A percentile compares a stretch with the other conserved stretches of the same genome.
Evolutionary conservation across 2,329 filamentous ascomycete species (phyloP).

Genomic region (Cladosporium colombiae): DNA sequence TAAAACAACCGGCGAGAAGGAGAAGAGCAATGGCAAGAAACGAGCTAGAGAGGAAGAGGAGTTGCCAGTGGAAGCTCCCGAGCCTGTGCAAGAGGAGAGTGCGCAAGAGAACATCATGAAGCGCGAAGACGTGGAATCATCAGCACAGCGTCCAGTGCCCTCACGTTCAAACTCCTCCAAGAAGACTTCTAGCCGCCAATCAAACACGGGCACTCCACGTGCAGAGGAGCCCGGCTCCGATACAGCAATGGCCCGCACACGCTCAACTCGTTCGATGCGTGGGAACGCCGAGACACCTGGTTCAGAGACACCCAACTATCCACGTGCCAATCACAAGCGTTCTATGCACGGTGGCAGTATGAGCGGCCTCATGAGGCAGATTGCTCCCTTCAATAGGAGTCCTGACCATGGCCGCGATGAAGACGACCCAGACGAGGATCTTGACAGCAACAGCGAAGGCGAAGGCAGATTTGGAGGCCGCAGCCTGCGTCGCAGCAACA

Average conservation of each 20-base stretch:
- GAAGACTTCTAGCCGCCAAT: slow-evolving; percentile 43
- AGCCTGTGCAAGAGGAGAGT: slow-evolving; percentile 21
- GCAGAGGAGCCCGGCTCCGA: slow-evolving; percentile 14
- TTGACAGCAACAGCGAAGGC: slow-evolving; percentile 15
- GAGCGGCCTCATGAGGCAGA: slow-evolving; percentile 41
- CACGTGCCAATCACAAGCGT: slow-evolving; percentile 13
- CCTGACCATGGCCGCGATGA: slow-evolving; percentile 39
- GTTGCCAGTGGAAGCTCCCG: slow-evolving; percentile 20
- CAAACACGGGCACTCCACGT: slow-evolving; percentile 52
- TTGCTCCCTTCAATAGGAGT: slow-evolving; percentile 41
- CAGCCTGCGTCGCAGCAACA: slow-evolving; percentile 16
- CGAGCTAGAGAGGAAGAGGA: slow-evolving; percentile 24
- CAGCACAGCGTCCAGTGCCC: slow-evolving; percentile 43
- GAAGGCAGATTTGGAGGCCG: slow-evolving; percentile 14
- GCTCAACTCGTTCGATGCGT: slow-evolving; percentile 44
- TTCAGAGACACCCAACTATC: slow-evolving; percentile 12
- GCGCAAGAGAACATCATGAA: slow-evolving; percentile 21
- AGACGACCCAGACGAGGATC: slow-evolving; percentile 37
- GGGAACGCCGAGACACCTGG: slow-evolving; percentile 31
- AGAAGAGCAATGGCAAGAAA: slow-evolving; percentile 26
- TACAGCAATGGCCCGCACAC: slow-evolving; percentile 43
- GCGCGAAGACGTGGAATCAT: slow-evolving; percentile 41
- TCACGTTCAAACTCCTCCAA: slow-evolving; percentile 33
- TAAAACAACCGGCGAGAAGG: slow-evolving; percentile 22
- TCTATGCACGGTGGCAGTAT: slow-evolving; percentile 29